These are phyloP conservation scores for Nemania sp. DNA, from an alignment of 2,329 filamentous ascomycete species.

Conservation along the genomic window DNA sequence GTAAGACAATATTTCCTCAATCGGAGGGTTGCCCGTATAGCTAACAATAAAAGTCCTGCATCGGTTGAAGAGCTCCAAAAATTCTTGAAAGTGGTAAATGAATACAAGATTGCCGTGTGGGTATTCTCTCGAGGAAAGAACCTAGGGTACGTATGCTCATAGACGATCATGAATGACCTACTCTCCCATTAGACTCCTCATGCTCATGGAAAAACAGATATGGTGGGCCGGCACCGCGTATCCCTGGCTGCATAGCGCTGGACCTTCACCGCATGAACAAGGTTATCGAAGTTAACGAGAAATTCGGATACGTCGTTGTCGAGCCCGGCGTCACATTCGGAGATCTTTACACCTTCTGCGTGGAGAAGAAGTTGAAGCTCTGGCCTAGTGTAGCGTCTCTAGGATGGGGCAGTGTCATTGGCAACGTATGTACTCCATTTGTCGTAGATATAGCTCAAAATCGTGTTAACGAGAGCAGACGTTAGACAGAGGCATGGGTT, in stretches of 20 bases:
- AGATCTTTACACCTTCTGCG: constrained; percentile 58
- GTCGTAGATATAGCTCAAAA: background rate
- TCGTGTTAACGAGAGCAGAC: constrained; percentile 43
- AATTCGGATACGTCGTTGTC: constrained; percentile 59
- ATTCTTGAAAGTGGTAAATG: constrained; percentile 50
- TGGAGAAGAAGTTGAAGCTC: constrained; percentile 55
- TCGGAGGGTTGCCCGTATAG: background rate
- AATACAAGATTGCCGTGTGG: constrained; percentile 49
- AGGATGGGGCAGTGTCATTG: constrained; percentile 62
- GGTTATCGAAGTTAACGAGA: constrained; percentile 58
- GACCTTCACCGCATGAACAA: constrained; percentile 60
- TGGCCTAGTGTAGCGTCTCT: constrained; percentile 63
- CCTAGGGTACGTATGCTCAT: constrained; percentile 52
- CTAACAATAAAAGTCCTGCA: constrained; percentile 46
- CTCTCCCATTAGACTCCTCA: background rate
- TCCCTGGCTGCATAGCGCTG: constrained; percentile 59
- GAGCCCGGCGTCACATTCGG: constrained; percentile 61
- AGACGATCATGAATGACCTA: background rate
- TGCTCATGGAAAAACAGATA: constrained; percentile 51
- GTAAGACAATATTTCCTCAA: constrained; percentile 38
- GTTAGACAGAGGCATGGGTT: constrained; percentile 59
- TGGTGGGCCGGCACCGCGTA: constrained; percentile 61
- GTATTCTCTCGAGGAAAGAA: constrained; percentile 54
- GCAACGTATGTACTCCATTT: constrained; percentile 54
- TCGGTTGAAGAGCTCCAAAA: constrained; percentile 50